These are phyloP conservation scores for Dryadomyces quercivorus DNA, from an alignment of 2,329 filamentous ascomycete genomes.

Conservation along the genomic window DNA sequence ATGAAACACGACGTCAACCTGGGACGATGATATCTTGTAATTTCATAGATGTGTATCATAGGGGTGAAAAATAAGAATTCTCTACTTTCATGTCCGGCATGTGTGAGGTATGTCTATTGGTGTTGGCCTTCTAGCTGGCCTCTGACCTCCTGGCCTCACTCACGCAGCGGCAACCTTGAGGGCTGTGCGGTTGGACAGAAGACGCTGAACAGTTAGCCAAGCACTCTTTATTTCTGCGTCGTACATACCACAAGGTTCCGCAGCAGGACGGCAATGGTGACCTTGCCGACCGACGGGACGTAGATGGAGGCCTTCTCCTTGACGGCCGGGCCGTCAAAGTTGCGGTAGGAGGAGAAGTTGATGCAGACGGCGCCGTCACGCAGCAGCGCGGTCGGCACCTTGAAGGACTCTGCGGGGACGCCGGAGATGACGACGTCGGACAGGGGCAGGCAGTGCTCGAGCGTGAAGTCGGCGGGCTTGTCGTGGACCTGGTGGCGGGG, in stretches of 20 bases:
- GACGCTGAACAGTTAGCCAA: slow-evolving; percentile 1
- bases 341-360: slow-evolving; percentile 94
- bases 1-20: neutral
- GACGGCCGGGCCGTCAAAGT: slow-evolving; percentile 73
- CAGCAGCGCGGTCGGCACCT: slow-evolving; percentile 73
- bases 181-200: slow-evolving; percentile 1
- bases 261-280: slow-evolving; percentile 85
- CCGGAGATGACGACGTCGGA: slow-evolving; percentile 94
- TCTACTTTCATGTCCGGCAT: neutral
- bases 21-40: neutral
- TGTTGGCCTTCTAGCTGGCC: too few relatives aligned
- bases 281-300: slow-evolving; percentile 92
- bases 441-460: slow-evolving; percentile 71
- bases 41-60: neutral
- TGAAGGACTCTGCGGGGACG: slow-evolving; percentile 78
- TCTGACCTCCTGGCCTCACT: neutral
- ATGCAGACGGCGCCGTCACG: slow-evolving; percentile 93
- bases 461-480: slow-evolving; percentile 57
- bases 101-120: neutral
- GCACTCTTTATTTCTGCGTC: neutral
- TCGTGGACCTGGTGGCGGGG: slow-evolving; percentile 77
- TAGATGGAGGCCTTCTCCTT: slow-evolving; percentile 97
- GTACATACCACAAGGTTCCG: slow-evolving; percentile 66
- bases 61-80: neutral
- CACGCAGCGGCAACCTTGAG: neutral